Conservation (phyloP, 176 grass and related monocot genomes). For the Melocanna baccifera region DNA sequence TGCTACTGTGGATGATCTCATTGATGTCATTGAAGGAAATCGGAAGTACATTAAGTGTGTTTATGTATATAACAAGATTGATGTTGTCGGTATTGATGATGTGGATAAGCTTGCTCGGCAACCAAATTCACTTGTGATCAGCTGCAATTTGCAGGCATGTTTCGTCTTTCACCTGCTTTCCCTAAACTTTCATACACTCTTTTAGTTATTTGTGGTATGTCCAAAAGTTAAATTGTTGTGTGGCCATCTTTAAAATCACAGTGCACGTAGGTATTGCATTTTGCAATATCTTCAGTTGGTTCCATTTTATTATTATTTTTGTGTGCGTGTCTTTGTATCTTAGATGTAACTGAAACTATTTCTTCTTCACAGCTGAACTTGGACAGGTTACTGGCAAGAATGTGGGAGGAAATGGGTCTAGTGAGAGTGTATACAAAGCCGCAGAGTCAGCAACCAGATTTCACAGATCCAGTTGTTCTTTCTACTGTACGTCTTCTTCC, state of each 20-base stretch:
- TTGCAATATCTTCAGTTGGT: not conserved
- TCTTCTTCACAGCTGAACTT: conserved; percentile 71
- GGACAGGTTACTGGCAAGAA: conserved; percentile 84
- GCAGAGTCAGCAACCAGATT: conserved; percentile 96
- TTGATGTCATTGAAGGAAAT: conserved; percentile 96
- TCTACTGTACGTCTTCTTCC: conserved; percentile 54
- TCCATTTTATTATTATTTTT: not conserved
- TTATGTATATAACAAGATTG: conserved; percentile 99
- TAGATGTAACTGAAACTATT: conserved; percentile 22
- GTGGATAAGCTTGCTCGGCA: conserved; percentile 90
- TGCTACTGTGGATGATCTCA: conserved; percentile 97
- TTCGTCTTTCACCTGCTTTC: not conserved
- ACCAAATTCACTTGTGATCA: conserved; percentile 97
- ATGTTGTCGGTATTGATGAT: conserved; percentile 98
- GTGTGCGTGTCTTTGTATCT: not conserved
- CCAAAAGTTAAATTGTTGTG: not conserved
- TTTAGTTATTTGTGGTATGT: conserved; percentile 1
- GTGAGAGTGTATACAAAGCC: conserved; percentile 97
- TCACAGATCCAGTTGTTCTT: conserved; percentile 90
- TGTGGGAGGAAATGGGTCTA: conserved; percentile 99
- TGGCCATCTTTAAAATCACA: not conserved
- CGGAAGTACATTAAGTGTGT: conserved; percentile 97
- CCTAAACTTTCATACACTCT: not conserved
- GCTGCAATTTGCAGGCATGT: conserved; percentile 90
- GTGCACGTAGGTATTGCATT: not conserved